Base-by-base conservation (phyloP, 306 rosid species). In the Rosa lucieae region DNA sequence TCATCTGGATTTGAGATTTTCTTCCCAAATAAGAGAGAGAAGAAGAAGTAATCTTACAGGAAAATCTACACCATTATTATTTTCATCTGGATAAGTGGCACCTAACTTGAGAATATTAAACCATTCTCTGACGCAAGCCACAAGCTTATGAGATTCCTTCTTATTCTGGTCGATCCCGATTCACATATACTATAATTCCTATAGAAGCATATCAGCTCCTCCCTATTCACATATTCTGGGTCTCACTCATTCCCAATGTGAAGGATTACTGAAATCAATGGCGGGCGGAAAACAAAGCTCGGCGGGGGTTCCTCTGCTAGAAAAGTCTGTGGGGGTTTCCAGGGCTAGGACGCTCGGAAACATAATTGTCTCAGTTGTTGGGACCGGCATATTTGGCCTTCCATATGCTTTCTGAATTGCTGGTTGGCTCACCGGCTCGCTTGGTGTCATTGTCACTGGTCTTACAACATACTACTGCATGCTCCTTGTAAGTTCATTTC, bases 351-450 rank as follows among this genome's bases (percentile, higher is more conserved):
- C 97, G 21, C 81, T 92, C 10, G 98, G 92, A 6, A 92, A 94
- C 70, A 92, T 92, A 56, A 75, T 92, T 69, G 97, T 92, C 2
- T 90, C 98, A 5, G 81, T 94, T 2, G 92, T 92, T 44, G 97
- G 98, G 15, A 90, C 98, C 13, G 97, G 98, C 39, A 84, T 94
- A 18, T 71, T 94, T 63, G 97, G 97, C 8, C 88, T 94, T 21
- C 98, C 97, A 42, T 94, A 83, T 81, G 98, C 98, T 72, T 86
- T 94, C 79, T 81, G 90, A 73, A 78, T 86, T 48, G 97, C 97
- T 68, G 97, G 97, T 4, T 94, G 97, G 97, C 82, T 88, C 40
- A 94, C 97, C 20, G 98, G 97, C 0, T 86, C 87, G 3, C 77
- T 94, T 0, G 97, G 94, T 21, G 85, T 92, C 68, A 42, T 81